These are phyloP conservation scores for Leccinum subgranulosum DNA, from an alignment of 768 basidiomycete species.

Conservation along the genomic window DNA sequence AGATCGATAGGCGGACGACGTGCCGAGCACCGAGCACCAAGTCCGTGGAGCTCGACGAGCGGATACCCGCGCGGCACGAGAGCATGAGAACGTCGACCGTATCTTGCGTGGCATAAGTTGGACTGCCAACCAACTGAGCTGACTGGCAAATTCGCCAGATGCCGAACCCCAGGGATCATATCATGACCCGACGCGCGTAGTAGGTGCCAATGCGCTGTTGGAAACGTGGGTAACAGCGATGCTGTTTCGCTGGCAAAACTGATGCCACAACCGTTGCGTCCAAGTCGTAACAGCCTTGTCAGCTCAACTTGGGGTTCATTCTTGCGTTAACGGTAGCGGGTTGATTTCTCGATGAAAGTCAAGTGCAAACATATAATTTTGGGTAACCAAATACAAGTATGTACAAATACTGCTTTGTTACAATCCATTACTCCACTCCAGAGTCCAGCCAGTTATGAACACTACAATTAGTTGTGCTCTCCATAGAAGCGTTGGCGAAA, in stretches of 20 bases:
- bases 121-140: neutral
- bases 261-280: neutral
- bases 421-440: too few relatives aligned
- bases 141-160: neutral
- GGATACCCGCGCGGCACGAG: neutral
- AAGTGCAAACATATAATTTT: neutral
- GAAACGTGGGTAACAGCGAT: neutral
- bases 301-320: too few relatives aligned
- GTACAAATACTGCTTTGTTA: neutral
- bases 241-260: neutral
- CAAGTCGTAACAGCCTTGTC: neutral
- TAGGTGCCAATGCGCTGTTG: neutral
- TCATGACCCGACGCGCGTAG: neutral
- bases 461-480: neutral
- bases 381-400: neutral
- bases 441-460: neutral
- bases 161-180: neutral
- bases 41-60: neutral
- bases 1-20: neutral
- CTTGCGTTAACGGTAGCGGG: neutral
- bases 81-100: neutral
- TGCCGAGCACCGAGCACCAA: neutral
- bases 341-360: too few relatives aligned
- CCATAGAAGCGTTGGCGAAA: conserved; percentile 22
- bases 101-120: neutral